These are phyloP conservation scores for Galeopsis tetrahit DNA, from an alignment of 257 asterid species.

Conservation along the genomic window DNA sequence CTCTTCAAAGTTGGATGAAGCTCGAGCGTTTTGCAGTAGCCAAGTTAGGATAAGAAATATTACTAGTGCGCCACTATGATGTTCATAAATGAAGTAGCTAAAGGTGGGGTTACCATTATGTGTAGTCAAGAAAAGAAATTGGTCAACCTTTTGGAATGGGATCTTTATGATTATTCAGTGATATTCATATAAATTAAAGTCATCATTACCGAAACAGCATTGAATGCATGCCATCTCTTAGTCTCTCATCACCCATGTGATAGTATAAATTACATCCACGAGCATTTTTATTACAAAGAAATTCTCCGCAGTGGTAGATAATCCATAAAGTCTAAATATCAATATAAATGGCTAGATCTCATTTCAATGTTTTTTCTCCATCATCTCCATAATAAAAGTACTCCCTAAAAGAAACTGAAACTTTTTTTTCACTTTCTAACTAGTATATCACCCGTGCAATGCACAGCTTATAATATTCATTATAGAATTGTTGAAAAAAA, in stretches of 20 bases:
- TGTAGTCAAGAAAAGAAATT: background rate
- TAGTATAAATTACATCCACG: background rate
- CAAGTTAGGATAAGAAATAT: constrained; percentile 1
- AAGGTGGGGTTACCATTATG: background rate
- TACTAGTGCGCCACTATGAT: background rate
- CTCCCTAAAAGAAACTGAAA: background rate
- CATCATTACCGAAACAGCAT: background rate
- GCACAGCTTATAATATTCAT: too few relatives aligned
- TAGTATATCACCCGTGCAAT: too few relatives aligned
- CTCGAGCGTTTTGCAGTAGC: background rate
- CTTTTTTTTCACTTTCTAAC: background rate
- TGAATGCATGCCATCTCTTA: background rate
- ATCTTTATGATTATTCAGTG: background rate
- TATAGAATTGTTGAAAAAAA: too few relatives aligned
- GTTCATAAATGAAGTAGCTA: background rate
- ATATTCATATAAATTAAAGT: background rate
- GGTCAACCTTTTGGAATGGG: background rate
- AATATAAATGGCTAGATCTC: background rate
- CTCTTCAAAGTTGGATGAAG: background rate
- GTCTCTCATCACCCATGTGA: background rate
- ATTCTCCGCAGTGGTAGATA: constrained; percentile 3
- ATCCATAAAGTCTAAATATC: background rate
- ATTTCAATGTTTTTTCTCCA: constrained; percentile 15
- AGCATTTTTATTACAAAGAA: constrained; percentile 21
- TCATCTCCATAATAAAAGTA: constrained; percentile 7